Percentiles rank a stretch among this genome's conserved stretches.
These are phyloP conservation scores for Pelargonium fulgidum DNA, from an alignment of 441 rosid genomes.

Conservation along the genomic window DNA sequence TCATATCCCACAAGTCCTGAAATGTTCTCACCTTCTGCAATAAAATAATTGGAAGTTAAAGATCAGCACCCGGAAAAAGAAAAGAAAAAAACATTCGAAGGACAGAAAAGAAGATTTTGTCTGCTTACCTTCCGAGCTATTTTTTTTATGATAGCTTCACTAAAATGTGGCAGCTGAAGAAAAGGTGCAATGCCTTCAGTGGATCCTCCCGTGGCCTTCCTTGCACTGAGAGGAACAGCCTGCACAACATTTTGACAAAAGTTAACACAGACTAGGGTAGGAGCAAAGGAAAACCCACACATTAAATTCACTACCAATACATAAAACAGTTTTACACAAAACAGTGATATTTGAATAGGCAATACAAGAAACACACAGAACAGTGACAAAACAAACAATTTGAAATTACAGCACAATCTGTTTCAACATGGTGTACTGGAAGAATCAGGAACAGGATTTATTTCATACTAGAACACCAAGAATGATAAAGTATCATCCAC, in stretches of 20 bases:
- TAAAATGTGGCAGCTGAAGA: slow-evolving; percentile 88
- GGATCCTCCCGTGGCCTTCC: slow-evolving; percentile 79
- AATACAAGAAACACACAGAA: not conserved
- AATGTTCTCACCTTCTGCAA: slow-evolving; percentile 88
- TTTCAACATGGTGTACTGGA: not conserved
- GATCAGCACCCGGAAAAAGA: not conserved
- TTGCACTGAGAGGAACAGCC: slow-evolving; percentile 97
- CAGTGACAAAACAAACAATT: not conserved
- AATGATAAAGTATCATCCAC: not conserved
- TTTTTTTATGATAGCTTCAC: slow-evolving; percentile 65
- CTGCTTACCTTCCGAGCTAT: slow-evolving; percentile 79
- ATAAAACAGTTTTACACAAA: no score
- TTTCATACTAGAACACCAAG: slow-evolving; percentile 5
- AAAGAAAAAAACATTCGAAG: not conserved
- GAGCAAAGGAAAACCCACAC: not conserved
- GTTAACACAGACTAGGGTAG: slow-evolving; percentile 7
- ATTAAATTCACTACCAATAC: no score
- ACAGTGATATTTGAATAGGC: not conserved
- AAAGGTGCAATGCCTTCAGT: slow-evolving; percentile 85
- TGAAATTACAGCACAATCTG: not conserved
- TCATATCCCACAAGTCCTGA: slow-evolving; percentile 73
- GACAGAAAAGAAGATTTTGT: slow-evolving; percentile 3
- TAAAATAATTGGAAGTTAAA: slow-evolving; percentile 15
- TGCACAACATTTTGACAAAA: slow-evolving; percentile 27
- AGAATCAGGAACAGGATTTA: not conserved